Evolutionary conservation across 805 yeast genomes (phyloP), one percentile per base, ranked within the genome.

Genomic region (Clavispora carvajalis): DNA sequence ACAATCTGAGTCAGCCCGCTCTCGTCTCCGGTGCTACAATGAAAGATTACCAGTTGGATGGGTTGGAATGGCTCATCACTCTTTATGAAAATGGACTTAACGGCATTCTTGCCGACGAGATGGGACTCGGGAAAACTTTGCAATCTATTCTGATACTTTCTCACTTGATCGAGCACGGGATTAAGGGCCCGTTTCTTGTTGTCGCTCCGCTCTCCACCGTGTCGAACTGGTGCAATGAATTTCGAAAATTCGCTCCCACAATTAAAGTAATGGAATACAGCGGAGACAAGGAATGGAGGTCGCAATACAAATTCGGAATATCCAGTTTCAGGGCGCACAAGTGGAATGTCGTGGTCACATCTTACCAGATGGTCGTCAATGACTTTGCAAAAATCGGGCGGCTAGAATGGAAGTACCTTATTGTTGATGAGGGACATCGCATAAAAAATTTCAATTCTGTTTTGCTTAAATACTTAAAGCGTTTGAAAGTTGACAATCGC

Each of bases 391-490:
- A 62, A 46, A 67, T 89, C 37, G 67, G 74, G 44, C 58, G 64
- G 2, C 62, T 75, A 9, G 62, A 67, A 18, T 90, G 97, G 96
- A 84, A 80, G 45, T 91, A 79, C 56, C 65, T 91, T 39, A 84
- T 90, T 37, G 95, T 91, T 15, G 99, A 91, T 60, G 99, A 91
- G 62, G 99, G 98, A 6, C 99, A 91, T 60, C 69, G 99, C 29
- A 68, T 91, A 50, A 93, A 91, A 55, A 91, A 91, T 58, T 74
- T 81, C 47, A 79, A 90, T 51, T 86, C 95, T 60, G 67, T 79
- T 49, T 68, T 91, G 45, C 82, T 91, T 38, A 73, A 73, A 39
- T 80, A 80, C 45, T 71, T 91, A 49, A 90, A 87, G 53, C 73
- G 72, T 47, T 71, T 87, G 28, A 67, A 74, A 12, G 80, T 84